Percentiles rank a stretch among this genome's conserved stretches.
Evolutionary conservation across 75 land plant species (phyloP).

Genomic region (Cupressus sempervirens): DNA sequence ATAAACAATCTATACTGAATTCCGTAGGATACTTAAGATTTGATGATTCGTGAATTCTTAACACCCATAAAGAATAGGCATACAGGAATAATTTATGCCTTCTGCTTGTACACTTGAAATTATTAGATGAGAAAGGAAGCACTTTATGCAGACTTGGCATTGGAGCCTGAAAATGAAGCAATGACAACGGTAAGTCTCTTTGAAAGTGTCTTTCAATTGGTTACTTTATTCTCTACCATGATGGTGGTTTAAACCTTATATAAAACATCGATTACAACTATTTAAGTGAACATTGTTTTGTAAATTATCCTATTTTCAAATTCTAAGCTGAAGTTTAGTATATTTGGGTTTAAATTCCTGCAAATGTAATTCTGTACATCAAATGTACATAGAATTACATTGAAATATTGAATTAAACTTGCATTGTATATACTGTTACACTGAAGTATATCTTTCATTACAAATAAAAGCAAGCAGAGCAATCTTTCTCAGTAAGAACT

Average conservation of each 20-base stretch:
- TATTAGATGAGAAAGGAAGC: conserved; percentile 94
- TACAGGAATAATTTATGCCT: neutral
- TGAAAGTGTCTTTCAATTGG: neutral
- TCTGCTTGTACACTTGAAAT: neutral
- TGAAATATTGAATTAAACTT: neutral
- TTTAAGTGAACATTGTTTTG: neutral
- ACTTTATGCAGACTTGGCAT: conserved; percentile 84
- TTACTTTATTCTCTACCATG: neutral
- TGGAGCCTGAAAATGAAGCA: conserved; percentile 77
- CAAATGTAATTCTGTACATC: neutral
- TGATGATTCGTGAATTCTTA: neutral
- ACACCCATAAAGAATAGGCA: neutral
- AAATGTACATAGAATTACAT: neutral
- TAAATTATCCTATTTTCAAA: neutral
- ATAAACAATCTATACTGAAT: neutral
- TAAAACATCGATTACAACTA: neutral
- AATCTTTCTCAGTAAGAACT: neutral
- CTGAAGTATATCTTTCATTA: neutral
- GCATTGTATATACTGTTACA: neutral
- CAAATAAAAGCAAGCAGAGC: neutral
- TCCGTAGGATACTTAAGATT: neutral
- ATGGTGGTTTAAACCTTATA: neutral
- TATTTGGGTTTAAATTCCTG: neutral
- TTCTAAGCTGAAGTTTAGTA: neutral
- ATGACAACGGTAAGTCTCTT: conserved; percentile 66